Percentiles rank a stretch among this genome's conserved stretches.
Evolutionary conservation across 352 stramenopile genomes (phyloP).

Genomic region (Pythium sukuiense): DNA sequence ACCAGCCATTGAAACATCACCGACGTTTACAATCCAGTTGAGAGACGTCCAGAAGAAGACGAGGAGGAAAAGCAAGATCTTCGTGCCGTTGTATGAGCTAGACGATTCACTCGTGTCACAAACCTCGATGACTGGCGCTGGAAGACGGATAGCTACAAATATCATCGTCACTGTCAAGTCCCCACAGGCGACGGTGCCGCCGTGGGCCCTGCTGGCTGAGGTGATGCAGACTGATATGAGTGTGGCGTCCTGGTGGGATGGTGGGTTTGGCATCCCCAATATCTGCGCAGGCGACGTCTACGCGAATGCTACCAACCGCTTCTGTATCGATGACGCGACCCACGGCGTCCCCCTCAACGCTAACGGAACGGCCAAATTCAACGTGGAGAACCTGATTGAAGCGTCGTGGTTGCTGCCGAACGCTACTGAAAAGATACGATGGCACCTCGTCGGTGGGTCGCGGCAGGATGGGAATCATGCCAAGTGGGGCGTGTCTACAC

Average conservation of each 20-base stretch:
- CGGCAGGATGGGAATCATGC: slow-evolving; percentile 63
- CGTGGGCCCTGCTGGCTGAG: slow-evolving; percentile 63
- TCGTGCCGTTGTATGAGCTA: not conserved
- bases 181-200: slow-evolving; percentile 49
- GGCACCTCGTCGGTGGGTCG: slow-evolving; percentile 61
- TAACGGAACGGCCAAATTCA: slow-evolving; percentile 61
- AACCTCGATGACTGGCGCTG: not conserved
- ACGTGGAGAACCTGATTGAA: slow-evolving; percentile 79
- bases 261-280: slow-evolving; percentile 63
- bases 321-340: slow-evolving; percentile 53
- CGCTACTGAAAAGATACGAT: slow-evolving; percentile 45
- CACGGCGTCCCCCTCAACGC: slow-evolving; percentile 39
- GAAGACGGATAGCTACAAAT: not conserved
- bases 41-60: not conserved
- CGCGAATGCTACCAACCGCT: slow-evolving; percentile 36
- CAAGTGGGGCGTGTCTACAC: slow-evolving; percentile 71
- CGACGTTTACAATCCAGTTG: slow-evolving; percentile 27
- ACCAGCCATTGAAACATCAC: slow-evolving; percentile 25
- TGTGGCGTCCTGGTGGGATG: slow-evolving; percentile 81
- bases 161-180: slow-evolving; percentile 61
- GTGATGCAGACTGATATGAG: slow-evolving; percentile 62
- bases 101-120: not conserved
- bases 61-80: not conserved
- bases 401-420: slow-evolving; percentile 45
- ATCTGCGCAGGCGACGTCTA: slow-evolving; percentile 75